A percentile compares a stretch with the other conserved stretches of the same genome.
Evolutionary conservation across 2,329 filamentous ascomycete species (phyloP).

Genomic region (Orbilia javanica): DNA sequence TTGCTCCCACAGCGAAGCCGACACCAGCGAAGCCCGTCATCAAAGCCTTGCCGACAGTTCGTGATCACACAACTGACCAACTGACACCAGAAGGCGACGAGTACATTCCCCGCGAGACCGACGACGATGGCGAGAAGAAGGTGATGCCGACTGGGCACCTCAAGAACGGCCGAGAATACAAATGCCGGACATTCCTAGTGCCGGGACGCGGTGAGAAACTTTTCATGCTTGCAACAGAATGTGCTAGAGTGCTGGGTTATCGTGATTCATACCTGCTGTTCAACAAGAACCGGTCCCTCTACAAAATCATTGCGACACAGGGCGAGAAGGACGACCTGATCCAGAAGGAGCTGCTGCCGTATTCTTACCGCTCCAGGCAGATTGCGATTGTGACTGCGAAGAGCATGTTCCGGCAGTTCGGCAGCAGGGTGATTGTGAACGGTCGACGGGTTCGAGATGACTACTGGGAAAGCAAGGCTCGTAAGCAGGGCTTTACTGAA

Average conservation of each 20-base stretch:
- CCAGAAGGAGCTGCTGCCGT: constrained; percentile 91
- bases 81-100: constrained; percentile 90
- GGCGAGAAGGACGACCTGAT: constrained; percentile 99
- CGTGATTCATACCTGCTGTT: constrained; percentile 99
- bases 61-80: constrained; percentile 97
- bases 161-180: constrained; percentile 86
- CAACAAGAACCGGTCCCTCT: constrained; percentile 94
- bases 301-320: constrained; percentile 98
- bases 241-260: constrained; percentile 95
- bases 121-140: constrained; percentile 94
- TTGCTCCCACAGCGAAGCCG: constrained; percentile 62
- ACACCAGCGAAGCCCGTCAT: constrained; percentile 85
- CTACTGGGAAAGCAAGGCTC: constrained; percentile 97
- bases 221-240: constrained; percentile 99
- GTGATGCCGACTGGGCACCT: constrained; percentile 85
- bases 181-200: constrained; percentile 94
- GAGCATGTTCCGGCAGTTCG: constrained; percentile 99
- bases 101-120: constrained; percentile 91
- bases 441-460: constrained; percentile 94
- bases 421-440: constrained; percentile 89
- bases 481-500: constrained; percentile 98
- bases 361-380: constrained; percentile 97
- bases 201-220: constrained; percentile 83
- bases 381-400: constrained; percentile 97
- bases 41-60: constrained; percentile 93